Percentiles rank a stretch among this genome's conserved stretches.
Conservation (phyloP, 2,329 filamentous ascomycete species). For the Paecilomyces niveus region DNA sequence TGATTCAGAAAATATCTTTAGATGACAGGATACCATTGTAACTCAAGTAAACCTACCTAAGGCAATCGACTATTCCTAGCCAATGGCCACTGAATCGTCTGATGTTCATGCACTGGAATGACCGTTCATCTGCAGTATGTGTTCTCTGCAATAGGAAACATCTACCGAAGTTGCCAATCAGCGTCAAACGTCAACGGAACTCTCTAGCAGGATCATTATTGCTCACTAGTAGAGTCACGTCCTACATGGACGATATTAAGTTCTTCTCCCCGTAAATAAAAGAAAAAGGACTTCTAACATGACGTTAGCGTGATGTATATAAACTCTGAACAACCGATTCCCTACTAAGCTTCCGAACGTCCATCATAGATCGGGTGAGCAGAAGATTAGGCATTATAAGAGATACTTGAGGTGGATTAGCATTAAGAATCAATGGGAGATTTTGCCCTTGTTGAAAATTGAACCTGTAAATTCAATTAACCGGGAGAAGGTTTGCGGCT, state of each 20-base stretch:
- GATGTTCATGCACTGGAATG: background rate
- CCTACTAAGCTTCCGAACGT: background rate
- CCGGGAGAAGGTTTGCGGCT: background rate
- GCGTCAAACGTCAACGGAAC: background rate
- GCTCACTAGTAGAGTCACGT: background rate
- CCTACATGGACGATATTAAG: background rate
- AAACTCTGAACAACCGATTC: background rate
- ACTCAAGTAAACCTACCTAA: background rate
- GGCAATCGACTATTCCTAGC: background rate
- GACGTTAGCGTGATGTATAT: background rate
- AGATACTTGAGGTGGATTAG: background rate
- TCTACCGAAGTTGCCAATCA: background rate
- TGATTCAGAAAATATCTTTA: background rate
- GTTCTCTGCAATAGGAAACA: background rate
- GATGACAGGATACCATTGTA: background rate
- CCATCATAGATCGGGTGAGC: background rate
- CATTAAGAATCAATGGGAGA: background rate
- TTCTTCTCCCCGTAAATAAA: background rate
- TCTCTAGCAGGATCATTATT: background rate
- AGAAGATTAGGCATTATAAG: background rate
- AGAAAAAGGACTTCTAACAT: background rate
- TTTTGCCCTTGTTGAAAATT: background rate
- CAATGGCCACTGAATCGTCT: background rate
- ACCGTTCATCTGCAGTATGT: background rate
- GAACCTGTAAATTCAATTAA: background rate